Base-by-base conservation (phyloP, 768 basidiomycete species). In the Xanthoconium stramineum region DNA sequence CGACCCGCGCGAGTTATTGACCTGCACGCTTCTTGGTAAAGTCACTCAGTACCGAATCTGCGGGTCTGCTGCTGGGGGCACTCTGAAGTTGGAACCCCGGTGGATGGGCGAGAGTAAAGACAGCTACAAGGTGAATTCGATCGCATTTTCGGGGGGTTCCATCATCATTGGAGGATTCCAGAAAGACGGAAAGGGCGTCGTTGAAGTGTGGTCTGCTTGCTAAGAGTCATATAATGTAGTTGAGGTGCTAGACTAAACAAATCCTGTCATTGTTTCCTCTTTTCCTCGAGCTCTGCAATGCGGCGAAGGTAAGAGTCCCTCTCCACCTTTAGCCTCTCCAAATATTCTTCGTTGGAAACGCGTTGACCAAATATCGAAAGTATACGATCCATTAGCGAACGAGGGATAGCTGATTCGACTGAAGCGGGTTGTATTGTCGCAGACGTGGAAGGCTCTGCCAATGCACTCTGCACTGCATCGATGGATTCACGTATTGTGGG, bases 281-380 rank as follows among this genome's bases (percentile, higher is more conserved):
- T 83, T 47, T 48, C 55, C 44, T 67, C 67, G 5, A 91, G 73
- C 57, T 83, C 80, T 48, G 72, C 75, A 68, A 91, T 89, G 55
- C 79, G 77, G 56, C 71, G 74, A 58, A 84, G 64, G 63, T 88
- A 74, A 10, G 69, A 70, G 5, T 82, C 80, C 60, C 88, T 77
- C 46, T 84, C 78, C 50, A 72, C 74, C 66, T 79, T 83, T 65
- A 93, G 65, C 56, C 78, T 80, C 30, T 68, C 67, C 50, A 92
- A 61, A 60, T 91, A 91, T 58, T 88, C 86, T 47, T 92, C 86
- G 59, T 94, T 84, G 7, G 89, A 79, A 5, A 94, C 65, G 49
- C 74, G 78, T 35, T 72, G 74, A 29, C 66, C 66, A 29, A 71
- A 61, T 15, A 59, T 20, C 3, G 66, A 64, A 36, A 73, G 56